A percentile compares a stretch with the other conserved stretches of the same genome.
Evolutionary conservation across 2,329 filamentous ascomycete species (phyloP).

Genomic region (Pseudogymnoascus sp.): DNA sequence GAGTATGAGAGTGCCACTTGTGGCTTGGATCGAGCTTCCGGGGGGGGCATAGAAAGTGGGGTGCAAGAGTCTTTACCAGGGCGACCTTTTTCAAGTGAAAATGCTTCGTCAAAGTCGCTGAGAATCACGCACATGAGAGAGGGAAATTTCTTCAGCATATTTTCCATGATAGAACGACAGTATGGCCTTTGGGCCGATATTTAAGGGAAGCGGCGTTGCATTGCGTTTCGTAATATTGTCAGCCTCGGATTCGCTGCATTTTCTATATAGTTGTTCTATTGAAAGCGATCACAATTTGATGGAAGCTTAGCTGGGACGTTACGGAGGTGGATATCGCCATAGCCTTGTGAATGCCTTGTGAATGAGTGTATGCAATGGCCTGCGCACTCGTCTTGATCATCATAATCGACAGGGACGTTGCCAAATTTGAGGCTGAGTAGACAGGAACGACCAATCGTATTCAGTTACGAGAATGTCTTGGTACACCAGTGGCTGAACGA

Average conservation of each 20-base stretch:
- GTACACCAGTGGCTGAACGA: background rate
- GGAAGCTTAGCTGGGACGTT: background rate
- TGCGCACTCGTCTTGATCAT: background rate
- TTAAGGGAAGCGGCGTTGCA: background rate
- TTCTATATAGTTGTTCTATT: background rate
- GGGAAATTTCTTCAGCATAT: slow-evolving; percentile 23
- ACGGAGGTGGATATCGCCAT: background rate
- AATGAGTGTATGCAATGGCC: slow-evolving; percentile 22
- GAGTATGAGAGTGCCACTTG: slow-evolving; percentile 14
- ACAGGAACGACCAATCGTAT: background rate
- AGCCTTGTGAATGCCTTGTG: background rate
- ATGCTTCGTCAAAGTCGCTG: slow-evolving; percentile 31
- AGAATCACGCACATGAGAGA: slow-evolving; percentile 28
- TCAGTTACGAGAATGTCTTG: background rate
- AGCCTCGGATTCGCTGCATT: background rate
- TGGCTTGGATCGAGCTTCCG: background rate
- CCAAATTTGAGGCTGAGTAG: background rate
- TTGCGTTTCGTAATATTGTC: background rate
- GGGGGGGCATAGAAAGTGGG: background rate
- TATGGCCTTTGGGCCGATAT: background rate
- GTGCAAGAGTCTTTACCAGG: background rate
- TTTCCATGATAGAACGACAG: slow-evolving; percentile 20
- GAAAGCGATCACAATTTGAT: background rate
- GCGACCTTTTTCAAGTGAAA: slow-evolving; percentile 19
- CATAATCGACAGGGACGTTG: background rate